A percentile compares a stretch with the other conserved stretches of the same genome.
phyloP scores from a whole-genome alignment of 2,329 filamentous ascomycete genomes.

The Aspergillus sp. region DNA sequence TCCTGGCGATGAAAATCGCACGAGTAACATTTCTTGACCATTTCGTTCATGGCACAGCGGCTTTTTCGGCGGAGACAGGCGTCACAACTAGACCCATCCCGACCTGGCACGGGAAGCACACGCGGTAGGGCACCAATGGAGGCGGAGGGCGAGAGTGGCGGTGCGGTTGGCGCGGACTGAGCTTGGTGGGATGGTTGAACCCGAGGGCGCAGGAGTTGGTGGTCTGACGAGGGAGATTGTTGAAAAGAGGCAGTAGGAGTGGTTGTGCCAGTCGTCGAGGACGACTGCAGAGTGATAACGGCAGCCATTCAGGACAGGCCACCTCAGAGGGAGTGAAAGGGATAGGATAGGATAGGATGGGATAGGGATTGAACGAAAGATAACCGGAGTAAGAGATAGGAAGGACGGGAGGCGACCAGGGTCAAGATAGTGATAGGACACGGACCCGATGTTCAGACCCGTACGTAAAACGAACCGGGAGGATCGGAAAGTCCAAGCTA shows the following conservation, averaged over 20 bases:
- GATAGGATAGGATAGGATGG: no score
- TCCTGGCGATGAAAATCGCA: slow-evolving; percentile 46
- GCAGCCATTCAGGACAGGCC: slow-evolving; percentile 30
- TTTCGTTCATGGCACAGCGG: slow-evolving; percentile 44
- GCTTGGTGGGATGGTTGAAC: slow-evolving; percentile 16
- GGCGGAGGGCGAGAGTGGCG: slow-evolving; percentile 16
- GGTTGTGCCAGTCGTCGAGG: slow-evolving; percentile 28
- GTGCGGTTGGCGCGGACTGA: slow-evolving; percentile 18
- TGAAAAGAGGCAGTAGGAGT: slow-evolving; percentile 22
- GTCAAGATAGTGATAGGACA: slow-evolving; percentile 1
- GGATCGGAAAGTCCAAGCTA: slow-evolving; percentile 11
- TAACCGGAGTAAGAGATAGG: slow-evolving; percentile 6
- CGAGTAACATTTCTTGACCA: slow-evolving; percentile 43
- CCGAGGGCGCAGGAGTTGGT: slow-evolving; percentile 24
- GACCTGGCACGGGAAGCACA: slow-evolving; percentile 19
- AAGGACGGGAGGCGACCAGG: slow-evolving; percentile 2
- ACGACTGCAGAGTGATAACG: slow-evolving; percentile 41
- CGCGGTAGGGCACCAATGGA: slow-evolving; percentile 25
- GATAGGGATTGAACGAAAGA: neutral
- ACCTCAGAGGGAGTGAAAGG: neutral
- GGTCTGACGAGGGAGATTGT: slow-evolving; percentile 19
- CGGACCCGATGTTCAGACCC: slow-evolving; percentile 10
- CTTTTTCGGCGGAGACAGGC: slow-evolving; percentile 43
- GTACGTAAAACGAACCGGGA: slow-evolving; percentile 16
- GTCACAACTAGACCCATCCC: slow-evolving; percentile 42